Evolutionary conservation across 441 rosid genomes (phyloP), one percentile per base, ranked within the genome.

Genomic region (Pelargonium citronellum): DNA sequence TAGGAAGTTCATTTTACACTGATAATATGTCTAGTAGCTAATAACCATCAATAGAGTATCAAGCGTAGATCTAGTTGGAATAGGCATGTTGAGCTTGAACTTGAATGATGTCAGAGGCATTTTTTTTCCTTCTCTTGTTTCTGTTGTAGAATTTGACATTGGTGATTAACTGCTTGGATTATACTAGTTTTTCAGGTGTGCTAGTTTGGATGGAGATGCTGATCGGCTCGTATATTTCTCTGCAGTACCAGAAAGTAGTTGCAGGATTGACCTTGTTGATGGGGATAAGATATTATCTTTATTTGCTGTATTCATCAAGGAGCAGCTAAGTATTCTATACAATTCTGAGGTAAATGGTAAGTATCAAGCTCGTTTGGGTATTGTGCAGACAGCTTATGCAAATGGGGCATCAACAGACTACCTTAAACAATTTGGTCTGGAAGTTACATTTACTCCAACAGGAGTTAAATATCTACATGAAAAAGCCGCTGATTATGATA

Each of bases 121-220:
- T n/a, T n/a, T n/a, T n/a, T n/a, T n/a, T n/a, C n/a, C n/a, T n/a
- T n/a, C n/a, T n/a, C n/a, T n/a, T n/a, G n/a, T n/a, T n/a, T n/a
- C n/a, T n/a, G n/a, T n/a, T n/a, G n/a, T 71, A 20, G 22, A 55
- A 37, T 58, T 6, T 71, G 65, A 55, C 66, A 46, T 16, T 37
- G 62, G 39, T 67, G 17, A 67, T 70, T 82, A 75, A 86, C 67
- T 75, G 75, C 69, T 75, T 39, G 66, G 15, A 67, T 74, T 73
- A 67, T 46, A 74, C 78, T 80, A 79, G 84, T 72, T 71, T 78
- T 83, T 73, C 85, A 90, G 96, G 87, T 94, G 99, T 86, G 94
- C 87, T 34, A 94, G 96, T 83, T 86, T 94, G 82, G 99, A 94
- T 71, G 99, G 99, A 12, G 99, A 94, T 87, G 99, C 94, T 17